Evolutionary conservation across 768 basidiomycete genomes (phyloP).

Genomic region (Boletus subcaerulescens): DNA sequence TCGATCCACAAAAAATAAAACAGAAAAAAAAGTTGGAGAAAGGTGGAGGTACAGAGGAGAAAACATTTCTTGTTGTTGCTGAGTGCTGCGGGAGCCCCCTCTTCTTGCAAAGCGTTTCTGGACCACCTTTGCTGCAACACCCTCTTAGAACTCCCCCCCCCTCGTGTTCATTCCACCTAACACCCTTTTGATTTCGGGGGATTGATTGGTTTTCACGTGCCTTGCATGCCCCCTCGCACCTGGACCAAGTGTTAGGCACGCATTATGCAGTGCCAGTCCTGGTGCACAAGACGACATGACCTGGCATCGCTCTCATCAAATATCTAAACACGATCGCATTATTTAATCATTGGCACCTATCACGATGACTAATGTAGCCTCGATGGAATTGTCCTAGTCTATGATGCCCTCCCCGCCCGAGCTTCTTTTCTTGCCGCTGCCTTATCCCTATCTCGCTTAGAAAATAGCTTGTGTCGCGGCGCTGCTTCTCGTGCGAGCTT

Average conservation of each 20-base stretch:
- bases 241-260: constrained; percentile 24
- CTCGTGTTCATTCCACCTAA: constrained; percentile 26
- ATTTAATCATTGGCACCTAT: constrained; percentile 8
- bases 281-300: constrained; percentile 13
- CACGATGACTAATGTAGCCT: constrained; percentile 3
- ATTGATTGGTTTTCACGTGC: constrained; percentile 30
- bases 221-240: constrained; percentile 19
- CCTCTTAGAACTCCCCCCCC: constrained; percentile 16
- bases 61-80: neutral
- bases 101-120: neutral
- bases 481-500: constrained; percentile 53
- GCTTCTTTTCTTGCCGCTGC: constrained; percentile 50
- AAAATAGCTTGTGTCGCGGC: constrained; percentile 74
- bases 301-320: constrained; percentile 8
- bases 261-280: constrained; percentile 6
- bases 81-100: neutral
- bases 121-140: constrained; percentile 1
- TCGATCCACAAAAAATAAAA: constrained; percentile 12
- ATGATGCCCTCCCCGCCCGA: constrained; percentile 30
- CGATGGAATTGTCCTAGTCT: constrained; percentile 6
- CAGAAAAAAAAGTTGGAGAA: neutral
- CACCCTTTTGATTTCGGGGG: constrained; percentile 29
- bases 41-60: neutral
- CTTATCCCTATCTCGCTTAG: constrained; percentile 78
- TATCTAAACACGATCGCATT: constrained; percentile 17